Base-by-base conservation (phyloP, 163 green algal species). In the Scenedesmus sp. region DNA sequence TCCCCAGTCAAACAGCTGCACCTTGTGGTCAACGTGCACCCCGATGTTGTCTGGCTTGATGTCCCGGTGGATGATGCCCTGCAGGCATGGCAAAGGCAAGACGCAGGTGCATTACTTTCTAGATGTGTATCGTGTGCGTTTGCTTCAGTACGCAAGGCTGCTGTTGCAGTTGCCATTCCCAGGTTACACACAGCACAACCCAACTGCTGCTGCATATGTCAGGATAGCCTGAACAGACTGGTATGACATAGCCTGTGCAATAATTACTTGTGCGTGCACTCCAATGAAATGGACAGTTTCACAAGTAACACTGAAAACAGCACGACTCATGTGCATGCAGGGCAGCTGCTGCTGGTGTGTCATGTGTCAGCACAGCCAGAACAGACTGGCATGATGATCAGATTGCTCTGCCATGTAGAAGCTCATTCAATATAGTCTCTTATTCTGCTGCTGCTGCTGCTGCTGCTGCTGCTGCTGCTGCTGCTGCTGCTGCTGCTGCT, bases 21-120 rank as follows among this genome's bases (percentile, higher is more conserved):
- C 89, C 6, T 61, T 88, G 22, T 93, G 73, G 18, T 90, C 83
- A 18, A 82, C 35, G 37, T 78, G 81, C 37, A 95, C 89, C 1
- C 94, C 90, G 6, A 95, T 91, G 91, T 96, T 96, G 81, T 95
- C 94, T 16, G 94, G 94, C 88, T 96, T 96, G 35, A 96, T 81
- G 86, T 96, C 94, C 2, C 94, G 94, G 46, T 96, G 94, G 10
- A 93, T 89, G 56, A 95, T 91, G 73, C 92, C 92, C 93, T 96
- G 92, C 33, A 81, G 13, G 30, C 26, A 49, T 9, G 24, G 4
- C 3, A 5, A 72, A 6, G 22, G 20, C 20, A 37, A 20, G 18
- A 83, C 15, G 33, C 10, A 49, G 72, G 72, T 81, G 59, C 9
- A 10, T n/a, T n/a, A n/a, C n/a, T n/a, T n/a, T n/a, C n/a, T n/a